Percentiles rank a stretch among this genome's conserved stretches.
Conservation (phyloP, 148 eudicot species). For the Hydrangea macrophylla region DNA sequence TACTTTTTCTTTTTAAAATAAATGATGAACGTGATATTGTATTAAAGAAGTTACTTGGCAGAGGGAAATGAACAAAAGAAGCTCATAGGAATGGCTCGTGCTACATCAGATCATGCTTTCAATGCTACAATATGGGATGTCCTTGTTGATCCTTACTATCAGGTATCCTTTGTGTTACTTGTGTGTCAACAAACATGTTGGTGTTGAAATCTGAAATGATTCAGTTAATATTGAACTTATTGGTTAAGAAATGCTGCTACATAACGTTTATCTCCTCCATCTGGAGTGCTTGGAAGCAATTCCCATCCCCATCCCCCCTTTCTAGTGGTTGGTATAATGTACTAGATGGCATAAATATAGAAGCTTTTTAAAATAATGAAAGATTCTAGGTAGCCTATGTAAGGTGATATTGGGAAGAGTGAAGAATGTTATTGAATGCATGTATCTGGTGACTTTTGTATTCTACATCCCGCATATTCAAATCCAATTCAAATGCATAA, state of each 20-base stretch:
- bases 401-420: not conserved
- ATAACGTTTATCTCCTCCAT: not conserved
- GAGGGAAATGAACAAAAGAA: conserved; percentile 62
- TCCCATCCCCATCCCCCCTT: too few relatives aligned
- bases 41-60: conserved; percentile 77
- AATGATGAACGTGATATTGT: conserved; percentile 61
- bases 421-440: not conserved
- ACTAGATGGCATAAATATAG: not conserved
- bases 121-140: conserved; percentile 99
- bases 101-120: conserved; percentile 97
- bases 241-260: not conserved
- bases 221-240: not conserved
- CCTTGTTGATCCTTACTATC: conserved; percentile 92
- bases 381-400: not conserved
- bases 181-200: conserved; percentile 3
- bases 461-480: not conserved
- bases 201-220: not conserved
- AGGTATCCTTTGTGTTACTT: conserved; percentile 46
- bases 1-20: conserved; percentile 23
- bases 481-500: too few relatives aligned
- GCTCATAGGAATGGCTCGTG: conserved; percentile 98
- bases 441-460: not conserved
- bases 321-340: not conserved
- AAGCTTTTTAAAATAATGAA: not conserved
- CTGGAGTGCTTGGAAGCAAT: not conserved